Percentiles rank a stretch among this genome's conserved stretches.
Conservation (phyloP, 1,284 basidiomycete genomes). For the Garcileccinum viscosum region DNA sequence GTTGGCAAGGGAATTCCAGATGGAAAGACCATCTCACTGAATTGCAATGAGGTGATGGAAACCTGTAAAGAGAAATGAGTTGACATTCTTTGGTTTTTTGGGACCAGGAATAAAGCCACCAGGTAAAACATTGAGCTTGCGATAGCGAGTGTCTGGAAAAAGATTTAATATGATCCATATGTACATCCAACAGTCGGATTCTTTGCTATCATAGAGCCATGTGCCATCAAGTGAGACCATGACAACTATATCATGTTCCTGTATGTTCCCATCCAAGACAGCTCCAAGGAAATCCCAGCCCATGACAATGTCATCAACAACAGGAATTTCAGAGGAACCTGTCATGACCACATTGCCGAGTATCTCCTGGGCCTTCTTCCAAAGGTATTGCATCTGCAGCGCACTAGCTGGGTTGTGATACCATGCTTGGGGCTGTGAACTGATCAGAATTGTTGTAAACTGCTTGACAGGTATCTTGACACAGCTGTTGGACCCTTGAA, state of each 20-base stretch:
- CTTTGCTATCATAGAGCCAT: constrained; percentile 5
- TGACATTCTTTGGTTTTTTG: constrained; percentile 13
- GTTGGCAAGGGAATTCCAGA: background rate
- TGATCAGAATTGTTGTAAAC: constrained; percentile 12
- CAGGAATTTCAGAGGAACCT: background rate
- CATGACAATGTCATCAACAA: constrained; percentile 6
- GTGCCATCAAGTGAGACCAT: constrained; percentile 6
- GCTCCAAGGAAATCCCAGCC: constrained; percentile 12
- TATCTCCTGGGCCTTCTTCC: background rate
- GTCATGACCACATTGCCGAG: too few species aligned
- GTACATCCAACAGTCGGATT: constrained; percentile 14
- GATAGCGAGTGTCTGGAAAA: background rate
- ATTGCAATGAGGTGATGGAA: constrained; percentile 8
- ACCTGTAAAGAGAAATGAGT: constrained; percentile 9
- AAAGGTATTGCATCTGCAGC: background rate
- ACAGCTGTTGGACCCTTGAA: background rate
- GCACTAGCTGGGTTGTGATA: background rate
- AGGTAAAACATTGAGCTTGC: constrained; percentile 3
- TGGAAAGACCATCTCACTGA: background rate
- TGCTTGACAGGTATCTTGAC: background rate
- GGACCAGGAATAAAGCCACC: constrained; percentile 15
- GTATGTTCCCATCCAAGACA: background rate
- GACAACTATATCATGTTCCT: constrained; percentile 5
- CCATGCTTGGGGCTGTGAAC: constrained; percentile 8
- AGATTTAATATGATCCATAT: constrained; percentile 11